phyloP scores from a whole-genome alignment of 169 alveolate species.

The Besnoitia besnoiti region DNA sequence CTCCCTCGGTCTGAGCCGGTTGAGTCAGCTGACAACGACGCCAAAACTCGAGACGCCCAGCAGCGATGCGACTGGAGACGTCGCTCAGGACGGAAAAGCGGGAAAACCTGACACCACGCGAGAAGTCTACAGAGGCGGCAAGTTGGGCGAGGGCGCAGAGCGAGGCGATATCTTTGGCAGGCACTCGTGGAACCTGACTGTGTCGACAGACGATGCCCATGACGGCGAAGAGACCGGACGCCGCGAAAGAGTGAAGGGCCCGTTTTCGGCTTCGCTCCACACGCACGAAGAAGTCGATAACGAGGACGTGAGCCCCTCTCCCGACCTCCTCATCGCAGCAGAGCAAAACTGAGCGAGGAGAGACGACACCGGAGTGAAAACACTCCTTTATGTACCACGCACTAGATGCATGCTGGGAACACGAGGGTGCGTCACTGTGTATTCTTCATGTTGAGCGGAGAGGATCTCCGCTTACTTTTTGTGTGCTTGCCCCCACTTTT shows the following conservation, averaged over 20 bases:
- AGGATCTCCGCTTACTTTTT: too few species aligned
- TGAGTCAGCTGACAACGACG: too few species aligned
- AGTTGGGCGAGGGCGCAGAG: neutral
- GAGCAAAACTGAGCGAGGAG: neutral
- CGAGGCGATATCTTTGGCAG: neutral
- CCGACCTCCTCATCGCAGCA: neutral
- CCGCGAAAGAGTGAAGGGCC: neutral
- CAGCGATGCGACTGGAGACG: too few species aligned
- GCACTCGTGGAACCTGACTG: neutral
- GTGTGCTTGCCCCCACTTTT: too few species aligned
- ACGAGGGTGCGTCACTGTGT: too few species aligned
- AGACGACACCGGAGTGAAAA: neutral
- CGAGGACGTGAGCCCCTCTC: neutral
- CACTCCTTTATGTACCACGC: too few species aligned
- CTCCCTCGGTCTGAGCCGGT: too few species aligned
- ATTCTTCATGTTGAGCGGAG: too few species aligned
- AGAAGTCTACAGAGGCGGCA: neutral
- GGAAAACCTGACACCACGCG: too few species aligned
- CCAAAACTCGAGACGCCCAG: too few species aligned
- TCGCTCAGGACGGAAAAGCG: too few species aligned
- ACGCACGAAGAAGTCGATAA: neutral
- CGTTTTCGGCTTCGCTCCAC: neutral
- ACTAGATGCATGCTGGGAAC: neutral
- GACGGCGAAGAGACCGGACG: neutral
- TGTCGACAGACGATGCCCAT: slow-evolving; percentile 1